Evolutionary conservation across 2,329 filamentous ascomycete genomes (phyloP), one percentile per base, ranked within the genome.

Genomic region (Mycocentrospora acerina): DNA sequence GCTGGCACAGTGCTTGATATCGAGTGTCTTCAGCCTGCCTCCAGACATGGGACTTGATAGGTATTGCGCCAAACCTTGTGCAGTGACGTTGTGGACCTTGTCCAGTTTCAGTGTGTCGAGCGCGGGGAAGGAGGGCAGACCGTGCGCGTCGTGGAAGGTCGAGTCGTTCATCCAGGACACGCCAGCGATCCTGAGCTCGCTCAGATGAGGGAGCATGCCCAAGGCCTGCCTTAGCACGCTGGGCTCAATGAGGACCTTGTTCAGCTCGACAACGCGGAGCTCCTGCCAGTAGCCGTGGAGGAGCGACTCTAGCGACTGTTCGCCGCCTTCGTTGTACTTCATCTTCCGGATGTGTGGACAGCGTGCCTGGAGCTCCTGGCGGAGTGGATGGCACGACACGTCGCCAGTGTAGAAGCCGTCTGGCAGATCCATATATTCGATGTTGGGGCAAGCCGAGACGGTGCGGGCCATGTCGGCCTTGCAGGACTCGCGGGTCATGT

Each of bases 401-500:
- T 96, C 90, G 57, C 93, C 90, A 35, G 79, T 81, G 70, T 84
- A 96, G 64, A 95, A 81, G 33, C 89, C 90, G 51, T 93, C 86
- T 4, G 91, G 91, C 7, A 97, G 77, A 67, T 97, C 91, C 51
- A 95, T 85, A 65, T 93, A 96, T 64, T 81, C 85, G 29, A 97
- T 74, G 59, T 91, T 90, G 19, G 89, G 88, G 29, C 91, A 77
- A 16, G 90, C 86, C 25, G 89, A 88, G 32, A 96, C 85, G 17
- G 87, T 88, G 34, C 90, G 82, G 8, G 91, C 90, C 32, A 96
- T 79, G 48, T 91, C 87, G 37, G 86, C 79, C 64, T 93, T 89
- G 63, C 80, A 86, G 1, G 87, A 87, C 71, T 96, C 89, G 41
- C 91, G 83, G 37, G 91, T 85, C 91, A 96, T 96, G 68, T 95